These are phyloP conservation scores for Leccinum arenicola DNA, from an alignment of 768 basidiomycete species.

Conservation along the genomic window DNA sequence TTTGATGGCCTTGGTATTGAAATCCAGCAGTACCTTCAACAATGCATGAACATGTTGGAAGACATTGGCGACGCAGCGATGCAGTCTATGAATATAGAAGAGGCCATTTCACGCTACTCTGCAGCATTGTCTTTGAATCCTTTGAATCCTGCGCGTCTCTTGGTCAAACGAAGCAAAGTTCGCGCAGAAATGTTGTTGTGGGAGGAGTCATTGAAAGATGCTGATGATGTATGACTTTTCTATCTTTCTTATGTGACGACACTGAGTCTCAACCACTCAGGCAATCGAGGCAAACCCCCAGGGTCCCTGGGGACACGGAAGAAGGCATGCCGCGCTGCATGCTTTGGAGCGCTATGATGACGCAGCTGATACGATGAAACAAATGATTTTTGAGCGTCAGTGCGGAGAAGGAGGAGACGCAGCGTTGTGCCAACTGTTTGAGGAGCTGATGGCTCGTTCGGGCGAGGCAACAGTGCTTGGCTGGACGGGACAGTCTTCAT, in stretches of 20 bases:
- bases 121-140: background rate
- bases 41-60: background rate
- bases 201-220: conserved; percentile 8
- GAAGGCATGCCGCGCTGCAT: conserved; percentile 1
- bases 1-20: conserved; percentile 1
- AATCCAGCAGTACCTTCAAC: background rate
- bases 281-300: background rate
- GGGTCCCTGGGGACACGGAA: background rate
- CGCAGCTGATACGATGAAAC: background rate
- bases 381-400: too few species aligned
- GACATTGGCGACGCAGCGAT: background rate
- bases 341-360: background rate
- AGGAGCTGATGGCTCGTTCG: too few species aligned
- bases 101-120: background rate
- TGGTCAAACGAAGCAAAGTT: conserved; percentile 9
- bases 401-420: too few species aligned
- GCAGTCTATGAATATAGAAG: background rate
- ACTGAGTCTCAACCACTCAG: background rate
- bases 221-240: too few species aligned
- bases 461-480: too few species aligned
- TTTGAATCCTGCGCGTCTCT: background rate
- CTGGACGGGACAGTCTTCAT: too few species aligned
- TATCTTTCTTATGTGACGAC: too few species aligned
- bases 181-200: background rate
- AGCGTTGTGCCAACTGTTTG: too few species aligned